Evolutionary conservation across 371 early-diverging fungal genomes (phyloP), one percentile per base, ranked within the genome.

Genomic region (Syncephalastrum contaminatum): DNA sequence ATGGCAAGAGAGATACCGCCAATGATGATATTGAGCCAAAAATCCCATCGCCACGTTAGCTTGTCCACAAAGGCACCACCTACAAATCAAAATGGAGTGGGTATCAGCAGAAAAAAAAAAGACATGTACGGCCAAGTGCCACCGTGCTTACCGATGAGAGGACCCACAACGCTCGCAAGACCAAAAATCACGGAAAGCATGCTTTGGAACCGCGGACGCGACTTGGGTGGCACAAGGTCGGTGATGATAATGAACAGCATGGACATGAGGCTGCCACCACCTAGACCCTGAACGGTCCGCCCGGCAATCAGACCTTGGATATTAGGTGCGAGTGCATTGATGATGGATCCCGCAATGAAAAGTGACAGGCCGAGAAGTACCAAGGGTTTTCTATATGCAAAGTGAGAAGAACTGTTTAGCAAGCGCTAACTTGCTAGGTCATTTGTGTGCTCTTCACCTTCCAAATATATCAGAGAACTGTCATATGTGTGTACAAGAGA

Each of bases 11-110:
- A 62, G 21, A 88, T 56, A 4, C 66, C 81, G 15, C 86, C 77
- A n/a, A 93, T 42, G n/a, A 90, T 90, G 16, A 91, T 66, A 64
- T 91, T 91, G 55, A 91, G 72, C 79, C 75, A 82, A 55, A 88
- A 88, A 30, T 82, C 85, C 87, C 87, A 89, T 12, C 87, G 81
- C 91, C 90, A 91, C 1, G 68, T 70, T 39, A 82, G 72, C 40
- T 80, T 58, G 51, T 83, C 82, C 0, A 78, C 76, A 43, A 93
- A 86, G 2, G 82, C 83, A 25, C 92, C 93, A 43, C 91, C 92
- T 61, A 84, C 27, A 15, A 15, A 84, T 44, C 18, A 41, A 65
- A 76, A 43, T 54, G 70, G 52, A 69, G 72, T 54, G 45, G 8
- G 50, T 1, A 6, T 50, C 8, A 16, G 45, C 21, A 16, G 2